Conservation (phyloP, 257 asterid genomes). For the Solanum dulcamara region DNA sequence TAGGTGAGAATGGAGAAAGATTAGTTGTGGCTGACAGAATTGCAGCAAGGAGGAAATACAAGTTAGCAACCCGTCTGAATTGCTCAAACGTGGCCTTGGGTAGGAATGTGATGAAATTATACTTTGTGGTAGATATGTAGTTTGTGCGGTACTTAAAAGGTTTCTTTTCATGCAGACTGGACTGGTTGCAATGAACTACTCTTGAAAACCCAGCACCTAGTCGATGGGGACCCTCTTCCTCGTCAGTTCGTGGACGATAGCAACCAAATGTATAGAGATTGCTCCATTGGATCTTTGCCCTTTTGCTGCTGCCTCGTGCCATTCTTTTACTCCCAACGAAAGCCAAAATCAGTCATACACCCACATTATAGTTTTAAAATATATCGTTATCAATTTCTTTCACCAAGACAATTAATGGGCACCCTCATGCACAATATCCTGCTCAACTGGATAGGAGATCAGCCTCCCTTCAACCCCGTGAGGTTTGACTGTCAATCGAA, state of each 20-base stretch:
- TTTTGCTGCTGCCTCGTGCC: conserved; percentile 59
- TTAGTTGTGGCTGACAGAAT: conserved; percentile 64
- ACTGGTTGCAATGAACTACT: conserved; percentile 70
- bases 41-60: conserved; percentile 88
- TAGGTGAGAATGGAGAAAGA: conserved; percentile 60
- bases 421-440: conserved; percentile 7
- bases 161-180: conserved; percentile 50
- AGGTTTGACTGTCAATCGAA: conserved; percentile 3
- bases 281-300: conserved; percentile 77
- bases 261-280: conserved; percentile 75
- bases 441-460: conserved; percentile 1
- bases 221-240: conserved; percentile 33
- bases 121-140: conserved; percentile 87
- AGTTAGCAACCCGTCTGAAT: conserved; percentile 90
- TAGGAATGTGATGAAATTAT: conserved; percentile 68
- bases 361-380: neutral
- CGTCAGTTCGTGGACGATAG: conserved; percentile 32
- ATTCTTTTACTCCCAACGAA: conserved; percentile 25
- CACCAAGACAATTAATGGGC: conserved; percentile 27
- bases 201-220: conserved; percentile 82
- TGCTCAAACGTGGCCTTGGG: conserved; percentile 94
- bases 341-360: neutral
- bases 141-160: conserved; percentile 64
- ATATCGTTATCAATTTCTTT: conserved; percentile 4
- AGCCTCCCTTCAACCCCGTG: neutral